Conservation (phyloP, 257 asterid genomes). For the Solanum chilense region DNA sequence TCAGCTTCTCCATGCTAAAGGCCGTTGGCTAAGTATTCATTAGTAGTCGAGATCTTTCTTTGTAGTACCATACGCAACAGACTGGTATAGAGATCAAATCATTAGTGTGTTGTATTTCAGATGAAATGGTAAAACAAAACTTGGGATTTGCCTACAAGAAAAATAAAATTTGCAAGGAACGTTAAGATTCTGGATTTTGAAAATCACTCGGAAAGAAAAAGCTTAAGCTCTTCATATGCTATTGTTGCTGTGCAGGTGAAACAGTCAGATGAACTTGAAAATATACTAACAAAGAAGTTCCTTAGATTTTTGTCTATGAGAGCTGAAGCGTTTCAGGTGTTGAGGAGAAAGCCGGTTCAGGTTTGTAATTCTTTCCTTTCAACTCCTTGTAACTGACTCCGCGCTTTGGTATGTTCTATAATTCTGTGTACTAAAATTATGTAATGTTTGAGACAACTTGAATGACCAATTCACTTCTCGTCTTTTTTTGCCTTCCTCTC, state of each 20-base stretch:
- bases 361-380: slow-evolving; percentile 16
- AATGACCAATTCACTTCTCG: not conserved
- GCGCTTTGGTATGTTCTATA: not conserved
- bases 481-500: not conserved
- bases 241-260: slow-evolving; percentile 50
- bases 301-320: slow-evolving; percentile 96
- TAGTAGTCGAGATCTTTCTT: not conserved
- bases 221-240: not conserved
- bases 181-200: not conserved
- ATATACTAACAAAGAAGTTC: slow-evolving; percentile 86
- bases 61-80: not conserved
- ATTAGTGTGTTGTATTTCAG: not conserved
- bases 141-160: not conserved
- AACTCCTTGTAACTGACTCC: not conserved
- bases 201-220: not conserved
- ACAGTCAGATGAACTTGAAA: slow-evolving; percentile 98
- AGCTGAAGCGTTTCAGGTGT: slow-evolving; percentile 97
- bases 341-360: slow-evolving; percentile 97
- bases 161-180: not conserved
- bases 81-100: not conserved
- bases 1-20: not conserved
- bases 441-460: not conserved
- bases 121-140: not conserved
- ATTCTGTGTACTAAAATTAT: not conserved
- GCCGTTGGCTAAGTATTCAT: not conserved